Evolutionary conservation across 2,329 filamentous ascomycete species (phyloP).

Genomic region (Bipolaris victoriae): DNA sequence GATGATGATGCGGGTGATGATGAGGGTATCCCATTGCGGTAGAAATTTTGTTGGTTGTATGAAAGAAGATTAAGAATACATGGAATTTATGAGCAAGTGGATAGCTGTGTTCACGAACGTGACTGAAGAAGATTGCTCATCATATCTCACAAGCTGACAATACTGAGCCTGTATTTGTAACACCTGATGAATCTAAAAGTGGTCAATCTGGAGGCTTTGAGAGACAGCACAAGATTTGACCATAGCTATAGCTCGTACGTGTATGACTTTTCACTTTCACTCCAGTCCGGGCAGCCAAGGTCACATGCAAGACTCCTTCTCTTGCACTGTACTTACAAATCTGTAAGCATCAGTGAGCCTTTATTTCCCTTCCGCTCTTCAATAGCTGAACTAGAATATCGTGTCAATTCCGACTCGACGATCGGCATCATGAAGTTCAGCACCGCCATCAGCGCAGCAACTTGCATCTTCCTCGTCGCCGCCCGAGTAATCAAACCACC

Average conservation of each 20-base stretch:
- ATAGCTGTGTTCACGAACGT: not conserved
- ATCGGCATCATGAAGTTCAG: not conserved
- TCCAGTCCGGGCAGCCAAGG: not conserved
- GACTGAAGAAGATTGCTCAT: not conserved
- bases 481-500: not conserved
- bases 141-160: not conserved
- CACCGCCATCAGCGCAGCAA: not conserved
- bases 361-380: not conserved
- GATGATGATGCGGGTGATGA: constrained; percentile 17
- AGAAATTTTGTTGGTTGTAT: not conserved
- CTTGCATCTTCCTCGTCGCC: not conserved
- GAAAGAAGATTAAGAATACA: not conserved
- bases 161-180: not conserved
- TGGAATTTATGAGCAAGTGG: not conserved
- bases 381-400: too few species aligned
- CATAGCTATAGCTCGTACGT: not conserved
- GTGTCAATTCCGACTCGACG: not conserved
- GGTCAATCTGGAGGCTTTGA: not conserved
- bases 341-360: not conserved
- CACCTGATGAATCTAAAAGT: not conserved
- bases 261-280: not conserved
- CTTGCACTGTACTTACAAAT: not conserved
- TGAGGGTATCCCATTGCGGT: constrained; percentile 6
- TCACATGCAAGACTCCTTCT: not conserved
- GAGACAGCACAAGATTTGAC: too few species aligned